These are phyloP conservation scores for Fusarium sp. DNA, from an alignment of 2,329 filamentous ascomycete genomes.

Conservation along the genomic window DNA sequence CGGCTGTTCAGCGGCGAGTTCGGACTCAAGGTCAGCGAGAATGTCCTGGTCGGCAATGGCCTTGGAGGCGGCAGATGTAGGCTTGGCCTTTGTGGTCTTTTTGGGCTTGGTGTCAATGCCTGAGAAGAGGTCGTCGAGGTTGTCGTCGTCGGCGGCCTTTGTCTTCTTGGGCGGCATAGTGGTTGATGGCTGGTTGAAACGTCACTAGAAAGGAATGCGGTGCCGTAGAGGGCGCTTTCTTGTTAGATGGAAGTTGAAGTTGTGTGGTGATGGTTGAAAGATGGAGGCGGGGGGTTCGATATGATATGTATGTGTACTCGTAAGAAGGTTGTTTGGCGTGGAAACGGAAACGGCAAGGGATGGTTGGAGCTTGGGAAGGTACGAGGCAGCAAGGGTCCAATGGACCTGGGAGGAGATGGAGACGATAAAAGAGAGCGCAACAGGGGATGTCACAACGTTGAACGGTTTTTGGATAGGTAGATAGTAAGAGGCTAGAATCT, in stretches of 20 bases:
- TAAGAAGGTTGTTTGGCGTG: slow-evolving; percentile 38
- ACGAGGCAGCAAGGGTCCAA: slow-evolving; percentile 35
- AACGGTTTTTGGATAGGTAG: background rate
- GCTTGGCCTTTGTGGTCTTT: slow-evolving; percentile 60
- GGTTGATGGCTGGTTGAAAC: slow-evolving; percentile 6
- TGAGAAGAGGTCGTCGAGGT: slow-evolving; percentile 73
- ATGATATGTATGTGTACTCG: slow-evolving; percentile 11
- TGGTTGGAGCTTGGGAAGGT: slow-evolving; percentile 35
- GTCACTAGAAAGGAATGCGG: background rate
- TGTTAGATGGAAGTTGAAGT: slow-evolving; percentile 1
- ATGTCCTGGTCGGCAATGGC: slow-evolving; percentile 74
- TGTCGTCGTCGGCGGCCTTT: slow-evolving; percentile 69
- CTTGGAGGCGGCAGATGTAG: slow-evolving; percentile 62
- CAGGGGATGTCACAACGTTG: background rate
- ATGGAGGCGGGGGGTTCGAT: slow-evolving; percentile 21
- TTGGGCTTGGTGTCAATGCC: slow-evolving; percentile 65
- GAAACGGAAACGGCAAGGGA: slow-evolving; percentile 14
- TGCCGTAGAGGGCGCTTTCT: background rate
- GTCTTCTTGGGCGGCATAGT: slow-evolving; percentile 70
- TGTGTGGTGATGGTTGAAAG: slow-evolving; percentile 18
- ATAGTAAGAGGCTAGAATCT: background rate
- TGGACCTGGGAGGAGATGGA: background rate
- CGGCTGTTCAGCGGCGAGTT: slow-evolving; percentile 76
- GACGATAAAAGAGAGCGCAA: background rate
- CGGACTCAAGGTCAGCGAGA: slow-evolving; percentile 83